Percentiles rank a stretch among this genome's conserved stretches.
These are phyloP conservation scores for Penicillium coprophilum DNA, from an alignment of 495 filamentous ascomycete genomes.

Conservation along the genomic window DNA sequence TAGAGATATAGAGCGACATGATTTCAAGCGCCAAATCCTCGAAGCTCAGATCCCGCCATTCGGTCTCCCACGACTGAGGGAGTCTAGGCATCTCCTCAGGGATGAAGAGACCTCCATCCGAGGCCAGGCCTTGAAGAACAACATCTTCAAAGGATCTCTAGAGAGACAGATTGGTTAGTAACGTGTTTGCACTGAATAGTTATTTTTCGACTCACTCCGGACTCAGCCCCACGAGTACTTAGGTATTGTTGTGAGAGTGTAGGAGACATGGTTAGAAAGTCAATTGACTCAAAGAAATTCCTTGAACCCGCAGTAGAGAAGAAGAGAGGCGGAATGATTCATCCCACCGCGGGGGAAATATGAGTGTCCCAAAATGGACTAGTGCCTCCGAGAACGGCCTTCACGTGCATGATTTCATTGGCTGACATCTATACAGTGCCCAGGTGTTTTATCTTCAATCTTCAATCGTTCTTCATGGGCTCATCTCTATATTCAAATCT, in stretches of 20 bases:
- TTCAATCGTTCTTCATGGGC: neutral
- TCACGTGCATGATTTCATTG: constrained; percentile 20
- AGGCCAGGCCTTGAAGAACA: constrained; percentile 86
- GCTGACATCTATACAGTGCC: neutral
- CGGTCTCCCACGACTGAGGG: constrained; percentile 26
- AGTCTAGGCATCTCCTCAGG: constrained; percentile 73
- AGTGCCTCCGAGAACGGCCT: constrained; percentile 37
- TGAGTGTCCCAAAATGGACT: constrained; percentile 7
- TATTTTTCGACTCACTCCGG: constrained; percentile 56
- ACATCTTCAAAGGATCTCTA: constrained; percentile 75
- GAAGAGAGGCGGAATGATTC: constrained; percentile 15
- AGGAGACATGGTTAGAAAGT: constrained; percentile 15
- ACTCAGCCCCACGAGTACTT: constrained; percentile 76
- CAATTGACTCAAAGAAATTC: constrained; percentile 2
- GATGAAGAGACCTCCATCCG: constrained; percentile 87
- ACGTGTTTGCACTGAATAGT: neutral
- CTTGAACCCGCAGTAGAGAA: constrained; percentile 5
- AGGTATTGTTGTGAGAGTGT: constrained; percentile 70
- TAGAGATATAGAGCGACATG: constrained; percentile 77
- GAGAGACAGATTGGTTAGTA: neutral
- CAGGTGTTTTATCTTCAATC: neutral
- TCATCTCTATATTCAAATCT: neutral
- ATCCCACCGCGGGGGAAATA: constrained; percentile 13
- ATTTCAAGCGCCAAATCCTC: constrained; percentile 68
- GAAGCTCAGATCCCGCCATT: constrained; percentile 76